Conservation (phyloP, 208 protist species). For the Perkinsela sp. region DNA sequence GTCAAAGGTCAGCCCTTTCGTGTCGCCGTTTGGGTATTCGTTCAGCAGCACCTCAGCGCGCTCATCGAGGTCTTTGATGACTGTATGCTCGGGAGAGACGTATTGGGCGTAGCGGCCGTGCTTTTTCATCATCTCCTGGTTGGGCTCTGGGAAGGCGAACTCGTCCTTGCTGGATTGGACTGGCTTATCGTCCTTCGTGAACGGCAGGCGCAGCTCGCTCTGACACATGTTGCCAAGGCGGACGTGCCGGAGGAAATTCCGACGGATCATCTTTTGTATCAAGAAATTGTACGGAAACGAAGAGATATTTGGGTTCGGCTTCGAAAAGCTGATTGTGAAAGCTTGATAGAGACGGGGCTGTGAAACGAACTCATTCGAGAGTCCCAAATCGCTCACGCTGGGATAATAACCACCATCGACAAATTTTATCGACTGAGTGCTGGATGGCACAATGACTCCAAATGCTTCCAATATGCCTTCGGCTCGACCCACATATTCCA, state of each 20-base stretch:
- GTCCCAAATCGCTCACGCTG: no score
- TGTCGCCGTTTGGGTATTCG: conserved; percentile 48
- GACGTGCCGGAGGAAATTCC: conserved; percentile 17
- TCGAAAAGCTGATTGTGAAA: no score
- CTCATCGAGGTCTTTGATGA: conserved; percentile 17
- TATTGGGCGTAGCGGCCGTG: conserved; percentile 55
- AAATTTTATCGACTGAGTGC: no score
- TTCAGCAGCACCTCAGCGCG: conserved; percentile 57
- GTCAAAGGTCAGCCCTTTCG: conserved; percentile 35
- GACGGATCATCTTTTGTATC: conserved; percentile 22
- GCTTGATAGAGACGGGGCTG: no score
- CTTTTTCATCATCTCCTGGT: conserved; percentile 27
- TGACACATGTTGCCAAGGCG: conserved; percentile 56
- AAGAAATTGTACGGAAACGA: neutral
- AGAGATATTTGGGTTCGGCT: no score
- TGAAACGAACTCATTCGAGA: no score
- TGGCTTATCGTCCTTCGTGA: conserved; percentile 47
- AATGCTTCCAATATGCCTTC: neutral
- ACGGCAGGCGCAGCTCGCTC: conserved; percentile 26
- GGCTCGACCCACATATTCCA: conserved; percentile 31
- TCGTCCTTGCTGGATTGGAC: conserved; percentile 47
- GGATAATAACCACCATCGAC: no score
- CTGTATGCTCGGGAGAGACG: conserved; percentile 34
- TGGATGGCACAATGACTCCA: neutral
- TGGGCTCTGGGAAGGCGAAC: conserved; percentile 40